These are phyloP conservation scores for Pleodorina starrii DNA, from an alignment of 139 green algal genomes.

Conservation along the genomic window DNA sequence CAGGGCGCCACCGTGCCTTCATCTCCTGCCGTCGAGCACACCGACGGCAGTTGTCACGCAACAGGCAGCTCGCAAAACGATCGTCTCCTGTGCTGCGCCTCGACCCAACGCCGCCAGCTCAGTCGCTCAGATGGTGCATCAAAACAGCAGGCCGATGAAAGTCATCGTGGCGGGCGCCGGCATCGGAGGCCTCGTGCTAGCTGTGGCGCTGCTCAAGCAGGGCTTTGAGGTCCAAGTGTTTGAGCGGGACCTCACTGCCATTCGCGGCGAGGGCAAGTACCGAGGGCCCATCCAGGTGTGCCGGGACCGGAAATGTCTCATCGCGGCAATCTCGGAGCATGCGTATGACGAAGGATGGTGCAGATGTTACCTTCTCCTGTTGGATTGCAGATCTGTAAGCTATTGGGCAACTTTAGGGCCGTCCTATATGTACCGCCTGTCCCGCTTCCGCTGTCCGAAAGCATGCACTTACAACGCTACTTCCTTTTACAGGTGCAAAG, in stretches of 20 bases:
- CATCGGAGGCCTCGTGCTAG: constrained; percentile 93
- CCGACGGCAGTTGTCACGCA: not conserved
- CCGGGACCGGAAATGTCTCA: not conserved
- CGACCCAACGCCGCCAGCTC: not conserved
- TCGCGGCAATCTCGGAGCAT: too few relatives aligned
- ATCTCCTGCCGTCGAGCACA: not conserved
- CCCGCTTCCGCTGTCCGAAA: not conserved
- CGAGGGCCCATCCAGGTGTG: constrained; percentile 89
- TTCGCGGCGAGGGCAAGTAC: constrained; percentile 96
- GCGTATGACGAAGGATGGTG: too few relatives aligned
- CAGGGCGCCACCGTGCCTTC: not conserved
- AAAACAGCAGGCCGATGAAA: constrained; percentile 49
- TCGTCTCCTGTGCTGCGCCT: not conserved
- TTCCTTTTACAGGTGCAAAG: constrained; percentile 85
- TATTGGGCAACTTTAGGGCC: not conserved
- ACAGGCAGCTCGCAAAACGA: not conserved
- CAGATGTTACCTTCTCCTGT: too few relatives aligned
- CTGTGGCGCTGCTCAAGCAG: constrained; percentile 86
- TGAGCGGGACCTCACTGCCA: constrained; percentile 94
- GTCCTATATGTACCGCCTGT: not conserved
- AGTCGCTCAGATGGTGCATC: constrained; percentile 22
- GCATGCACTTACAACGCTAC: too few relatives aligned
- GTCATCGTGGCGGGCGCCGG: constrained; percentile 91
- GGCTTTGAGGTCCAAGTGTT: constrained; percentile 89
- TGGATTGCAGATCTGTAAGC: too few relatives aligned